Base-by-base conservation (phyloP, 148 eudicot species). In the Agrostemma githago region DNA sequence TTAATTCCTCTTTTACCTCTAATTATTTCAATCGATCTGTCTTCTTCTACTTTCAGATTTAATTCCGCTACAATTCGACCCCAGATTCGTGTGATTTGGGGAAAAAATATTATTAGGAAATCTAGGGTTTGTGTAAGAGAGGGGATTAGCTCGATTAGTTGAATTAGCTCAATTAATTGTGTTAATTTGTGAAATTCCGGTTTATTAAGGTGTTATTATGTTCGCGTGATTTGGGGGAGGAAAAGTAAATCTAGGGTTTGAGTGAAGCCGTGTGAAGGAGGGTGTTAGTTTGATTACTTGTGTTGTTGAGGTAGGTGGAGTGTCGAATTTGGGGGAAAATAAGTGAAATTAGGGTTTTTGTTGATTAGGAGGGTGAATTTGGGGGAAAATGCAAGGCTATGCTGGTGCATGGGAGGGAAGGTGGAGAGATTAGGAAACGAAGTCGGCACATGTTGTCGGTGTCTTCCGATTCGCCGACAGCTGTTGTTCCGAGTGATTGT, bases 401-500 rank as follows among this genome's bases (percentile, higher is more conserved):
- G 75, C 61, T 63, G 76, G 71, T 78, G 78, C 78, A 66, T 74
- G 74, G 84, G 83, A 78, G 82, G 81, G 84, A 68, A 76, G 88
- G 82, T 73, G 85, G 75, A 3, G 75, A 63, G 43, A 63, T 21
- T 73, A 59, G 82, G 74, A 83, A 75, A 72, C 82, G 63, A 72
- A 57, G 60, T 80, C 82, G 82, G 82, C 82, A 73, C 76, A 83
- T 85, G 88, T 77, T 70, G 82, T 70, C 88, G 74, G 82, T 72
- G 73, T 67, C 84, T 44, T 57, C 79, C 54, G 12, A 71, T 43
- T 21, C 72, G 42, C 5, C 83, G 70, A 66, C 26, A 78, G 70
- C 79, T 63, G 77, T 72, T 40, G 77, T 72, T 40, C 76, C 21
- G 34, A 26, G 34, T 21, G 53, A 19, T 2, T 12, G 44, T 21